Evolutionary conservation across 2,329 filamentous ascomycete species (phyloP), one percentile per base, ranked within the genome.

Genomic region (Fusarium newnesense): DNA sequence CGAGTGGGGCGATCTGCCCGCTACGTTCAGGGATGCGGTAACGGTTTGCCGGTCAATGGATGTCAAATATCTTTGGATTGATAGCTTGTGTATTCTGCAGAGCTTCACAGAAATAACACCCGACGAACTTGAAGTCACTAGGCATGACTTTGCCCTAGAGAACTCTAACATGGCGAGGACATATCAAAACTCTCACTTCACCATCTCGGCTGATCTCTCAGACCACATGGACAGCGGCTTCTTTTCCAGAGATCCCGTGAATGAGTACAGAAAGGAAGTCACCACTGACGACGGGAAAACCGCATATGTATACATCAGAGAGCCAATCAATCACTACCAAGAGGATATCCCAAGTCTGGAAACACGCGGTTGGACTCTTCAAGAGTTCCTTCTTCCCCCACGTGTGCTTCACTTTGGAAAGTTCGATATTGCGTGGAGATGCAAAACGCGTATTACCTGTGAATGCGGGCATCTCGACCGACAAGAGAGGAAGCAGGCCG

Each of bases 211-310:
- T 4, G 59, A 61, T 3, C 39, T 61, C 6, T 56, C 49, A 12
- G n/a, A 40, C 3, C 39, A 61, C 9, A 61, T 61, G 59, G 30
- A 61, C 24, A 61, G 59, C 8, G 59, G 59, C 7, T 36, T 61
- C 24, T 61, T 61, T 7, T 61, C 59, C 24, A 21, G 11, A 7
- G 4, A 30, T 13, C 59, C 39, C 0, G 19, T 61, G 0, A 2
- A 56, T 2, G 59, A 61, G 2, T 36, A 61, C 6, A 24, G 0
- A 2, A 37, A 26, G 4, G 24, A 56, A 0, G 16, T 61, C 1
- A 18, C 1, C 3, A 30, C 59, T 3, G 39, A 56, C 26, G 1
- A 18, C 9, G 39, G n/a, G n/a, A n/a, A n/a, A n/a, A n/a, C n/a
- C 2, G 49, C 39, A 6, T 24, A 15, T 4, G 2, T 32, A 18